These are phyloP conservation scores for Eucalyptus fibrosa DNA, from an alignment of 345 rosid genomes.

Conservation along the genomic window DNA sequence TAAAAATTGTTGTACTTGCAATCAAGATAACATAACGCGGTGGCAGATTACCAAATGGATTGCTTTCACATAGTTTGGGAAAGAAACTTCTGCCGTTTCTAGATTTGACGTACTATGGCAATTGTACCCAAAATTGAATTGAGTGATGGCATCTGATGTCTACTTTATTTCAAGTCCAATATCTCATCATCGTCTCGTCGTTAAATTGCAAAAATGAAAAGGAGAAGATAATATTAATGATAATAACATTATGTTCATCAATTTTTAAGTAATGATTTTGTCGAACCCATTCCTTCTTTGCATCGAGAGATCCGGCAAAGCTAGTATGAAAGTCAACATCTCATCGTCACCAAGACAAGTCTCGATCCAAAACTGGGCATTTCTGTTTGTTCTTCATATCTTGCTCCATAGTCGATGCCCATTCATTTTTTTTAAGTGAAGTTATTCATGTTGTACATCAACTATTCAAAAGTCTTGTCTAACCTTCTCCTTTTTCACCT, in stretches of 20 bases:
- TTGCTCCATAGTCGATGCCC: background rate
- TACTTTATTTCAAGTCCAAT: background rate
- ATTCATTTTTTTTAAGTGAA: background rate
- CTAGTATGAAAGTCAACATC: background rate
- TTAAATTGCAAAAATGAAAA: background rate
- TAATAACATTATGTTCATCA: background rate
- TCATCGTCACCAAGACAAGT: background rate
- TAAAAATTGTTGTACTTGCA: background rate
- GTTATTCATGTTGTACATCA: background rate
- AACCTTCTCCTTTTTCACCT: background rate
- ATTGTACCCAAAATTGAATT: background rate
- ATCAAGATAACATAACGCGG: background rate
- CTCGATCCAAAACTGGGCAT: background rate
- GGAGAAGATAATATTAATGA: background rate
- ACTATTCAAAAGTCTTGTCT: background rate
- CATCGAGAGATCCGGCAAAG: background rate
- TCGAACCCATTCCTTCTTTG: background rate
- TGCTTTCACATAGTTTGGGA: background rate
- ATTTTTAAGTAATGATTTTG: background rate
- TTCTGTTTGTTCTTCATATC: background rate
- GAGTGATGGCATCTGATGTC: background rate
- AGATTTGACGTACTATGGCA: background rate
- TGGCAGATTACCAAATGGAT: background rate
- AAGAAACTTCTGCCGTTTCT: background rate
- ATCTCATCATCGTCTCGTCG: background rate